These are phyloP conservation scores for Boletus rubescentipes DNA, from an alignment of 768 basidiomycete genomes.

Conservation along the genomic window DNA sequence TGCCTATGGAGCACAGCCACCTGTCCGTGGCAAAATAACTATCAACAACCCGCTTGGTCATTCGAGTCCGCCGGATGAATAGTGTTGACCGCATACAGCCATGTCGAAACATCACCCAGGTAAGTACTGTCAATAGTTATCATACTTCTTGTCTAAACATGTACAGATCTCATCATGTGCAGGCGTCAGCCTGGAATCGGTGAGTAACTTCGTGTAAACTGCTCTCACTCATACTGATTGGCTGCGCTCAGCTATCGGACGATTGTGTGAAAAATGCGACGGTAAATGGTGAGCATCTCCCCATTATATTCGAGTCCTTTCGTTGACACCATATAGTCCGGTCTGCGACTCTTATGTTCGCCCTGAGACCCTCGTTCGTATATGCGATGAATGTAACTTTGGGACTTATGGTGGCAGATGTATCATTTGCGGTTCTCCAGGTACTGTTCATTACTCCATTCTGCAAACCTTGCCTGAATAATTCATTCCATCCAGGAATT, in stretches of 20 bases:
- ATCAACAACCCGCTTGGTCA: slow-evolving; percentile 15
- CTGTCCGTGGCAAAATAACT: background rate
- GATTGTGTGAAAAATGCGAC: slow-evolving; percentile 98
- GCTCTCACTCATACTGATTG: slow-evolving; percentile 7
- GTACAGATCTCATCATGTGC: slow-evolving; percentile 94
- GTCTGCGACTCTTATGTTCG: slow-evolving; percentile 99
- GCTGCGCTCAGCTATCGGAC: slow-evolving; percentile 75
- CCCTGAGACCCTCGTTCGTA: slow-evolving; percentile 95
- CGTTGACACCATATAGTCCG: slow-evolving; percentile 54
- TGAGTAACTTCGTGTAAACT: slow-evolving; percentile 35
- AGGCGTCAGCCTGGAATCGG: slow-evolving; percentile 97
- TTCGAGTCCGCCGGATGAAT: background rate
- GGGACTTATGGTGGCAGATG: slow-evolving; percentile 97
- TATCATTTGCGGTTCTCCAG: slow-evolving; percentile 96
- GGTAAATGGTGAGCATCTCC: slow-evolving; percentile 84
- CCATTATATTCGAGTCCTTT: background rate
- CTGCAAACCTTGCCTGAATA: background rate
- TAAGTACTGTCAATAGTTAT: slow-evolving; percentile 24
- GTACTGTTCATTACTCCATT: slow-evolving; percentile 42
- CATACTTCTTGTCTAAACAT: background rate
- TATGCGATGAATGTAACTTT: slow-evolving; percentile 99
- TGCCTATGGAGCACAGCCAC: slow-evolving; percentile 16
- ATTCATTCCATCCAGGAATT: slow-evolving; percentile 59
- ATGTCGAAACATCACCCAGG: slow-evolving; percentile 95
- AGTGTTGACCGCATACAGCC: slow-evolving; percentile 18